Base-by-base conservation (phyloP, 805 yeast species). In the Wickerhamia fluorescens region DNA sequence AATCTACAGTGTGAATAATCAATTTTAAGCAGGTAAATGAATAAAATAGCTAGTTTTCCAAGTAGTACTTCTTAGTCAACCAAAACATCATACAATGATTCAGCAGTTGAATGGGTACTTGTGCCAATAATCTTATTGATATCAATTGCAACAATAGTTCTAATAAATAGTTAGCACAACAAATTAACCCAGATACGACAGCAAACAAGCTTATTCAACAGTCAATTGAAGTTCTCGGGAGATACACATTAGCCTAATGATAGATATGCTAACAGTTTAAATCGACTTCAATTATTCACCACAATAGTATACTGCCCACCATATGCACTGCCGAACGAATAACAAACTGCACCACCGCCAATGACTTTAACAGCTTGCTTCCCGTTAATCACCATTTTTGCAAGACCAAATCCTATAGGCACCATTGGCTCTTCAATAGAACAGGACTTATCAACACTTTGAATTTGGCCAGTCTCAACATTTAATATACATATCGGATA, bases 291-390 rank as follows among this genome's bases (percentile, higher is more conserved):
- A n/a, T n/a, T n/a, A n/a, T 14, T 18, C 6, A 10, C 11, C 14
- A 15, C 11, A 8, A 27, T 20, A 15, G 29, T 33, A 30, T 47
- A 56, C 3, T 40, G 44, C 3, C 37, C 31, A 36, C 49, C 61
- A 39, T 57, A 61, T 27, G 43, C 49, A 35, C 62, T 59, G 0
- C 94, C 94, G 55, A 82, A 84, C 1, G 88, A 80, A 40, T 78
- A 83, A 46, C 94, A 83, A 1, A 82, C 85, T 1, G 82, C 88
- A 3, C 94, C 94, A 3, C 94, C 89, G 6, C 78, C 81, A 24
- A 73, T 38, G 3, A 56, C 31, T 8, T 22, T 52, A 25, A 13
- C 10, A 12, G 14, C 20, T 15, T 20, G 17, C 12, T n/a, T 14
- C 13, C 27, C 27, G 16, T 25, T 4, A 16, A 7, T 8, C 12